A percentile compares a stretch with the other conserved stretches of the same genome.
phyloP scores from a whole-genome alignment of 768 basidiomycete genomes.

The Amanita brunnescens region DNA sequence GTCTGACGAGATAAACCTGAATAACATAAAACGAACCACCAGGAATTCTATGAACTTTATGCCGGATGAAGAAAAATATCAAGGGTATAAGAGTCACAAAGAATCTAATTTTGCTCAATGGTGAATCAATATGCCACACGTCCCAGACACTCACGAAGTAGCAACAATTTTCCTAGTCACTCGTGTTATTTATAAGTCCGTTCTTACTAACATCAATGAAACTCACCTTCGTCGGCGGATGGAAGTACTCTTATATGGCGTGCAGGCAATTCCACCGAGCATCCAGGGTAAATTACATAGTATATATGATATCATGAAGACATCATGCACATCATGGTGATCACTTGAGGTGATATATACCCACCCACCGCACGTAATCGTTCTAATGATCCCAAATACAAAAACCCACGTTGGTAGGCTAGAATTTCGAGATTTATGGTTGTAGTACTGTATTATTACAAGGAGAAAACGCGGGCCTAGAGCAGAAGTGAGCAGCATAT shows the following conservation, averaged over 20 bases:
- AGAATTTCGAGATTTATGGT: conserved; percentile 36
- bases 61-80: conserved; percentile 78
- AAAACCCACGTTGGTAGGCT: conserved; percentile 45
- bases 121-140: neutral
- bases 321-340: conserved; percentile 76
- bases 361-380: conserved; percentile 85
- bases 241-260: conserved; percentile 29
- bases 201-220: neutral
- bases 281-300: conserved; percentile 86
- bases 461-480: conserved; percentile 69
- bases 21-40: conserved; percentile 46
- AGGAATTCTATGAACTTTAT: conserved; percentile 70
- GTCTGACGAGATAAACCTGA: neutral
- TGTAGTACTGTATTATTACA: conserved; percentile 53
- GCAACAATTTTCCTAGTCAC: conserved; percentile 32
- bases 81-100: conserved; percentile 63
- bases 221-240: conserved; percentile 47
- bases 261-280: conserved; percentile 56
- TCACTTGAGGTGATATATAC: conserved; percentile 84
- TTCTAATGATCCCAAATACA: conserved; percentile 57
- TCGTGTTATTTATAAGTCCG: neutral
- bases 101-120: conserved; percentile 39
- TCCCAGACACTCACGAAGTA: conserved; percentile 29
- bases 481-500: neutral
- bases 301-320: conserved; percentile 85